Evolutionary conservation across 2,329 filamentous ascomycete genomes (phyloP).

Genomic region (Magnaporthiopsis poae): DNA sequence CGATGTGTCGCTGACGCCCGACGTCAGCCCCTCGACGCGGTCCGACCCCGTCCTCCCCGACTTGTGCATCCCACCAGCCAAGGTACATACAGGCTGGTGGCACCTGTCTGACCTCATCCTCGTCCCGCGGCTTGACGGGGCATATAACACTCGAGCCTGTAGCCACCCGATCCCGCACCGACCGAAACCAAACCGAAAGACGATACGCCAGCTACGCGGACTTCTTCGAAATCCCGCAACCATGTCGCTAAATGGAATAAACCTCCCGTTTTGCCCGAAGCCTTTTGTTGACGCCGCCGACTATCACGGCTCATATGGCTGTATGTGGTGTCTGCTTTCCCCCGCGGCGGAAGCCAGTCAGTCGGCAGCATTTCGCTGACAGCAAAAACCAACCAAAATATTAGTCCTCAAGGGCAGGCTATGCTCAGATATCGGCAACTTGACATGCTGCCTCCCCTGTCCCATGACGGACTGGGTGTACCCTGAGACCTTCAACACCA

Average conservation of each 20-base stretch:
- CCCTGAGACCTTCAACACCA: slow-evolving; percentile 45
- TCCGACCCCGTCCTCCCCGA: not conserved
- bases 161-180: not conserved
- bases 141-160: not conserved
- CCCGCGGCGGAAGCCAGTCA: too few relatives aligned
- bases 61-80: not conserved
- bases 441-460: slow-evolving; percentile 80
- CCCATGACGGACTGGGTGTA: slow-evolving; percentile 72
- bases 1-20: not conserved
- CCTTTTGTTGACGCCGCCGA: not conserved
- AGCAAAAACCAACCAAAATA: not conserved
- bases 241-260: not conserved
- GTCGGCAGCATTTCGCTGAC: not conserved
- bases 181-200: not conserved
- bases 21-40: not conserved
- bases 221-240: not conserved
- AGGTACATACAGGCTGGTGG: not conserved
- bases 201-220: not conserved
- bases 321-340: slow-evolving; percentile 9
- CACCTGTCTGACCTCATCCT: not conserved
- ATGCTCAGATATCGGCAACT: slow-evolving; percentile 38
- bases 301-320: slow-evolving; percentile 11
- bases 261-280: not conserved
- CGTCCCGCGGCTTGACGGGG: too few relatives aligned
- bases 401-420: slow-evolving; percentile 48